Conservation (phyloP, 345 rosid genomes). For the Murraya koenigii region DNA sequence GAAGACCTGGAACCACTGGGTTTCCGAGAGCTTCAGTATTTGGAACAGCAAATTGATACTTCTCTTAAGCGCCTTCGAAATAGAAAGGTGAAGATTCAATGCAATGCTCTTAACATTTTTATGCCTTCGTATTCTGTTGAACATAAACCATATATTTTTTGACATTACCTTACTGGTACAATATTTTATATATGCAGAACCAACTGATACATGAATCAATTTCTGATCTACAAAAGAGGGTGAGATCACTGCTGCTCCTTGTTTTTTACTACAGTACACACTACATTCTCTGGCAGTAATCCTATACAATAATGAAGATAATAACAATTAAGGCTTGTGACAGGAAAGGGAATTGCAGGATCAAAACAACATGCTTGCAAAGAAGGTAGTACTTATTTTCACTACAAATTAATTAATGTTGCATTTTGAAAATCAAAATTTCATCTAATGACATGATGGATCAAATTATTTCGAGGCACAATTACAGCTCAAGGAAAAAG, state of each 20-base stretch:
- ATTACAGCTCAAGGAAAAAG: constrained; percentile 37
- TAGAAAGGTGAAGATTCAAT: constrained; percentile 44
- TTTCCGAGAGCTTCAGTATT: constrained; percentile 62
- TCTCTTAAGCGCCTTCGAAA: constrained; percentile 75
- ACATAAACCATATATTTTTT: background rate
- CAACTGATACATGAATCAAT: constrained; percentile 61
- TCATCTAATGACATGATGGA: background rate
- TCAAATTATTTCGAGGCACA: background rate
- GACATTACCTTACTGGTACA: background rate
- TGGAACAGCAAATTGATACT: constrained; percentile 81
- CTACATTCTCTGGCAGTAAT: background rate
- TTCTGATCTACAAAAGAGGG: constrained; percentile 67
- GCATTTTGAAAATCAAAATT: background rate
- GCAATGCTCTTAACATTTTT: background rate
- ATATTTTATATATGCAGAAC: constrained; percentile 45
- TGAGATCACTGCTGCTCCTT: constrained; percentile 11
- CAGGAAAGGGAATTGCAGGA: constrained; percentile 62
- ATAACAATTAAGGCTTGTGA: constrained; percentile 11
- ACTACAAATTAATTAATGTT: background rate
- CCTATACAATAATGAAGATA: background rate
- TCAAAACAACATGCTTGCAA: constrained; percentile 48
- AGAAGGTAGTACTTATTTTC: constrained; percentile 44
- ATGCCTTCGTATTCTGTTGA: background rate
- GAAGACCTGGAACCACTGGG: constrained; percentile 63
- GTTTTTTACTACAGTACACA: background rate